Percentiles rank a stretch among this genome's conserved stretches.
phyloP scores from a whole-genome alignment of 257 asterid species.

The Gentiana dahurica region DNA sequence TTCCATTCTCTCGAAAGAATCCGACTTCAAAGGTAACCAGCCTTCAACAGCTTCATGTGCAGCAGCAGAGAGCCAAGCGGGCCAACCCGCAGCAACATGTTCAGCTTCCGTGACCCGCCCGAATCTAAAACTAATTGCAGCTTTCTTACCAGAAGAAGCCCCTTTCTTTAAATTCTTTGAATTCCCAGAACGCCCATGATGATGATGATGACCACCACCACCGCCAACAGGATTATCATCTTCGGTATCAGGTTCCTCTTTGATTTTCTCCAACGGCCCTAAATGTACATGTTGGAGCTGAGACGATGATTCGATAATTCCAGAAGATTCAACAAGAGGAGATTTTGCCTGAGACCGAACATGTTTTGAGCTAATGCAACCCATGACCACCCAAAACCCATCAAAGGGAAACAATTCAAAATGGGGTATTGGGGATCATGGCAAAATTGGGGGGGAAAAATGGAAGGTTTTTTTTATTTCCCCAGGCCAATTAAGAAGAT shows the following conservation, averaged over 20 bases:
- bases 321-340: constrained; percentile 21
- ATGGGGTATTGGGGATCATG: constrained; percentile 4
- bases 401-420: constrained; percentile 29
- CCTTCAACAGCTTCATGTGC: constrained; percentile 82
- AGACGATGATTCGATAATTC: constrained; percentile 17
- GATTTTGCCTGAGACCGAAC: constrained; percentile 24
- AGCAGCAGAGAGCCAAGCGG: constrained; percentile 68
- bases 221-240: constrained; percentile 29
- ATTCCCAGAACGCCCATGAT: constrained; percentile 15
- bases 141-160: constrained; percentile 25
- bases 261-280: constrained; percentile 63
- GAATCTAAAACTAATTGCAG: constrained; percentile 50
- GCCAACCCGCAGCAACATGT: constrained; percentile 74
- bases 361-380: constrained; percentile 85
- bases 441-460: constrained; percentile 12
- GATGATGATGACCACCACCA: neutral
- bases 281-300: constrained; percentile 8
- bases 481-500: constrained; percentile 25
- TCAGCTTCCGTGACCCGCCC: constrained; percentile 60
- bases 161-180: constrained; percentile 25
- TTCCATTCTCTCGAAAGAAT: constrained; percentile 58
- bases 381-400: constrained; percentile 88
- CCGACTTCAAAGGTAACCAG: constrained; percentile 59
- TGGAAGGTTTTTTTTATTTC: constrained; percentile 1
- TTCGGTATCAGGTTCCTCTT: constrained; percentile 74